Base-by-base conservation (phyloP, 805 yeast species). In the Yarrowia sp. region DNA sequence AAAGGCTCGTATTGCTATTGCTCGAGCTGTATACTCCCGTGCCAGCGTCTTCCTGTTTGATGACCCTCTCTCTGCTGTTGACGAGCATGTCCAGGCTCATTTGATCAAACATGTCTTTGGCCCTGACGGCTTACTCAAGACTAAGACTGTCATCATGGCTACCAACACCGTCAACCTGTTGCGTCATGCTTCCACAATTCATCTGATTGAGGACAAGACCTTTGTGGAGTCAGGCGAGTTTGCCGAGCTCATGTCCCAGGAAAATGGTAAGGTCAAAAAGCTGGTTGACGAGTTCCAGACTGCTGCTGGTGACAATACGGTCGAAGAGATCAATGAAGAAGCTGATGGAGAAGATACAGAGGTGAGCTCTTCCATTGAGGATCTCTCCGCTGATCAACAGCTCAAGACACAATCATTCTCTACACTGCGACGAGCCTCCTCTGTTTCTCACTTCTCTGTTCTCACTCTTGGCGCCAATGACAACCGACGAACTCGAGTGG, bases 11-110 rank as follows among this genome's bases (percentile, higher is more conserved):
- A 85, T 90, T 66, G 86, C 85, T 70, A 78, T 90, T 63, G 96
- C 97, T 1, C 82, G 97, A 70, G 89, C 95, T 1, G 90, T 87
- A 1, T 90, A 90, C 70, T 82, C 84, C 21, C 80, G 83, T 35
- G 79, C 82, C 22, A 90, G 88, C 67, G 83, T 89, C 41, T 78
- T 89, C 12, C 74, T 90, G 56, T 76, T 90, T 63, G 96, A 90
- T 72, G 97, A 90, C 73, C 92, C 90, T 10, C 78, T 91, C 66
- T 85, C 91, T 78, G 96, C 97, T 3, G 96, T 90, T 16, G 96
- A 91, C 76, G 89, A 96, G 9, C 84, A 89, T 70, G 96, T 90
- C 32, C 95, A 96, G 19, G 84, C 83, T 63, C 90, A 86, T 69
- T 87, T 90, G 59, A 82, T 90, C 82, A 82, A 84, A 35, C 78